Percentiles rank a stretch among this genome's conserved stretches.
These are phyloP conservation scores for Neurospora crassa DNA, from an alignment of 2,329 filamentous ascomycete species.

Conservation along the genomic window DNA sequence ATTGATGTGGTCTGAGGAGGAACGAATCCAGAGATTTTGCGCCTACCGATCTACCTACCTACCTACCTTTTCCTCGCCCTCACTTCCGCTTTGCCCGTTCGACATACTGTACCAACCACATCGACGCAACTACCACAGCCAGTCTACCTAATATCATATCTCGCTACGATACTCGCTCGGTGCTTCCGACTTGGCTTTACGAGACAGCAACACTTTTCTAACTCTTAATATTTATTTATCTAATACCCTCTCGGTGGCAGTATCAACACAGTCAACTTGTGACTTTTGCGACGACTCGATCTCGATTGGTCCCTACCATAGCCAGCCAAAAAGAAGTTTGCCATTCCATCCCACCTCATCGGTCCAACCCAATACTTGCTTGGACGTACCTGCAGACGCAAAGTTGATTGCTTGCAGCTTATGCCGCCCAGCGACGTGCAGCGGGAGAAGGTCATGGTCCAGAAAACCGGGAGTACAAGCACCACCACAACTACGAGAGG, in stretches of 20 bases:
- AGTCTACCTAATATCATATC: background rate
- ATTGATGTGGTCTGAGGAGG: background rate
- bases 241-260: background rate
- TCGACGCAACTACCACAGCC: background rate
- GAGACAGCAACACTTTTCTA: background rate
- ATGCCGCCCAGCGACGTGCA: background rate
- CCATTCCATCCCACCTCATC: background rate
- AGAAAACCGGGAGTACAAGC: background rate
- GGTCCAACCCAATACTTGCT: background rate
- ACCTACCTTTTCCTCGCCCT: background rate
- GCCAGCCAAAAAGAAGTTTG: background rate
- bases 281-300: background rate
- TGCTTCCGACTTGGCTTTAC: background rate
- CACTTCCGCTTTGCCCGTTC: background rate
- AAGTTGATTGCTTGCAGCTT: background rate
- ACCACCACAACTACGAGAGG: background rate
- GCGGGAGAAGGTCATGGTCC: background rate
- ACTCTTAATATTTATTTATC: background rate
- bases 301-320: background rate
- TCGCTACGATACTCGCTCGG: background rate
- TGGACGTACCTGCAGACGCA: background rate
- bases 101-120: background rate
- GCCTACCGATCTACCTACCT: background rate
- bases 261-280: background rate
- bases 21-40: background rate